Conservation (phyloP, 495 filamentous ascomycete species). For the Penicillium odoratum region DNA sequence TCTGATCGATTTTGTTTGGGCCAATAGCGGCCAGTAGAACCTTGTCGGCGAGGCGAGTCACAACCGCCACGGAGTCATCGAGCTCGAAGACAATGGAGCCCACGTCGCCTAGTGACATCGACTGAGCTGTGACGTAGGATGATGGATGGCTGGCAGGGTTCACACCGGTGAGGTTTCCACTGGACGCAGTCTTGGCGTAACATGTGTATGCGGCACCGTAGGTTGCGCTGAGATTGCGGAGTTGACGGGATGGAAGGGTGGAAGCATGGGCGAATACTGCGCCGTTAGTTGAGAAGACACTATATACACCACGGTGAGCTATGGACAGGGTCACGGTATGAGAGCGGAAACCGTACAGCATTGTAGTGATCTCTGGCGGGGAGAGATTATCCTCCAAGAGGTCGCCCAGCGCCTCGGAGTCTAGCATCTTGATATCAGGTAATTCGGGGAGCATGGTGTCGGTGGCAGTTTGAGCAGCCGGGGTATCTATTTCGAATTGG, state of each 20-base stretch:
- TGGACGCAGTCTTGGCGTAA: conserved; percentile 48
- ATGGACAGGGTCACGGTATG: not conserved
- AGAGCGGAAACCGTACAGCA: conserved; percentile 31
- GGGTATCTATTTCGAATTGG: conserved; percentile 7
- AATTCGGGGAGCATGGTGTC: conserved; percentile 49
- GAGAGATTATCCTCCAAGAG: conserved; percentile 49
- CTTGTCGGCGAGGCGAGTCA: conserved; percentile 48
- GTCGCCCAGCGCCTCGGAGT: conserved; percentile 48
- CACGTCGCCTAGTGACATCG: conserved; percentile 49
- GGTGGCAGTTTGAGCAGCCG: conserved; percentile 13
- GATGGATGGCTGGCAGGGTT: conserved; percentile 50
- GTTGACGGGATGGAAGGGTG: conserved; percentile 41
- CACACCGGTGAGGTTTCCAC: conserved; percentile 48
- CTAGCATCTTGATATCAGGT: conserved; percentile 51
- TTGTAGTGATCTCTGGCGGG: conserved; percentile 49
- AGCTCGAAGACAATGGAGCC: conserved; percentile 52
- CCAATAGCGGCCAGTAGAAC: conserved; percentile 48
- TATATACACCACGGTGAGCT: conserved; percentile 7
- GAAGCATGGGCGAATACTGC: conserved; percentile 50
- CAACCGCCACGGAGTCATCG: conserved; percentile 45
- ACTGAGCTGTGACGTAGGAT: conserved; percentile 50
- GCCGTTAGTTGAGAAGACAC: conserved; percentile 47
- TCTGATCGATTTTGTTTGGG: conserved; percentile 32
- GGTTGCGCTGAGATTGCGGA: conserved; percentile 49
- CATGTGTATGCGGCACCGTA: conserved; percentile 51